Percentiles rank a stretch among this genome's conserved stretches.
These are phyloP conservation scores for Mucor indicus DNA, from an alignment of 371 early-diverging fungal species.

Conservation along the genomic window DNA sequence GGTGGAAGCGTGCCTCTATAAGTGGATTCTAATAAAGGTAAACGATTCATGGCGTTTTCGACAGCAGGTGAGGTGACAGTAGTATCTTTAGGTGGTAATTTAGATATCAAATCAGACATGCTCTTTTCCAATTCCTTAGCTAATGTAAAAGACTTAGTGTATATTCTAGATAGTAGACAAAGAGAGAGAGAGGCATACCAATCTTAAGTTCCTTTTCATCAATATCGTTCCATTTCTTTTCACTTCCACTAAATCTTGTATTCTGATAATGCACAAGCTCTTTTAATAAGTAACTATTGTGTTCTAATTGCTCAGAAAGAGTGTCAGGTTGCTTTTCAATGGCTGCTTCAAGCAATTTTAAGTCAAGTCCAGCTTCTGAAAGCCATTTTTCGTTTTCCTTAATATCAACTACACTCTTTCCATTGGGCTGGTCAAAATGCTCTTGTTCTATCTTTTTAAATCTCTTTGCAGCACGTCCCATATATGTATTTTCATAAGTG, in stretches of 20 bases:
- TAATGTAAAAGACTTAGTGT: background rate
- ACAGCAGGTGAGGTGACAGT: slow-evolving; percentile 32
- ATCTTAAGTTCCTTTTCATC: slow-evolving; percentile 32
- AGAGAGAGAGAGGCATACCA: too few relatives aligned
- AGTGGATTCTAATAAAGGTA: slow-evolving; percentile 44
- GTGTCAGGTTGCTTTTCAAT: slow-evolving; percentile 12
- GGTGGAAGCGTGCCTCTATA: slow-evolving; percentile 55
- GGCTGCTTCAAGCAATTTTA: slow-evolving; percentile 25
- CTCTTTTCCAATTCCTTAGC: slow-evolving; percentile 35
- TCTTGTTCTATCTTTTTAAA: slow-evolving; percentile 11
- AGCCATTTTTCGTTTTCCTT: slow-evolving; percentile 26
- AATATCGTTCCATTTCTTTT: slow-evolving; percentile 21
- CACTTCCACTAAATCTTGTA: slow-evolving; percentile 29
- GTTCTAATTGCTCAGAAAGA: slow-evolving; percentile 25
- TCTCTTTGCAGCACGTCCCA: slow-evolving; percentile 38
- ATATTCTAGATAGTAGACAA: background rate
- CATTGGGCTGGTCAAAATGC: background rate
- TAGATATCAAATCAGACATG: slow-evolving; percentile 31
- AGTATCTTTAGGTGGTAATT: slow-evolving; percentile 43
- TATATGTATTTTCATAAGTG: slow-evolving; percentile 42
- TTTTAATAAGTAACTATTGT: slow-evolving; percentile 29
- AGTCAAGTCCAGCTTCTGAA: slow-evolving; percentile 35
- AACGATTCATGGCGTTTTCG: slow-evolving; percentile 44
- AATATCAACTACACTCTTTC: background rate
- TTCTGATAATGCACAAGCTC: slow-evolving; percentile 34